Base-by-base conservation (phyloP, 495 filamentous ascomycete species). In the Cercophora sp. region DNA sequence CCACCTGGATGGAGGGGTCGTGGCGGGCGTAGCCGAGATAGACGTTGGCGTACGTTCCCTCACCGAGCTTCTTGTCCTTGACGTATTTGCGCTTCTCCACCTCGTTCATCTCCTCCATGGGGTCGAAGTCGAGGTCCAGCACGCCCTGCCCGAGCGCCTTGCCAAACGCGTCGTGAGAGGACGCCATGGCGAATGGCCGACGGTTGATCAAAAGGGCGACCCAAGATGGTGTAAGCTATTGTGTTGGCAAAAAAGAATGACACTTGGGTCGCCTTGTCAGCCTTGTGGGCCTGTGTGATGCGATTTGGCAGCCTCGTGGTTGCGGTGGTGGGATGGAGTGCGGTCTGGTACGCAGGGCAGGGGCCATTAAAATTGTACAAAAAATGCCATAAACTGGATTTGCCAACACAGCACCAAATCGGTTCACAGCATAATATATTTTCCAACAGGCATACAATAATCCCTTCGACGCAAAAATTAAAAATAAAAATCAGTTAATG, bases 21-120 rank as follows among this genome's bases (percentile, higher is more conserved):
- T 61, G 60, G 44, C 80, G 79, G 35, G 89, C 74, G 67, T 89
- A 86, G 42, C 90, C 94, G 13, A 88, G 80, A 76, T 88, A 96
- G 55, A 99, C 94, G 60, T 91, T 85, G 54, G 94, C 94, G 65
- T 97, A 99, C 50, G 93, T 97, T 65, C 94, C 94, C 70, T 96
- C 89, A 62, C 94, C 94, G 54, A 99, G 79, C 65, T 92, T 93
- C 64, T 85, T 86, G 65, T 86, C 89, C 78, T 94, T 96, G 52
- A 91, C 78, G 64, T 96, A 98, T 71, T 91, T 94, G 52, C 80
- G 76, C 65, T 86, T 87, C 47, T 89, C 86, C 36, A 91, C 81
- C 40, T 89, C 86, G 64, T 98, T 96, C 56, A 98, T 76, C 65
- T 94, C 86, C 63, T 95, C 89, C 5, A 88, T 83, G 4, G 90